phyloP scores from a whole-genome alignment of 169 alveolate species.

The Plasmodium adleri region DNA sequence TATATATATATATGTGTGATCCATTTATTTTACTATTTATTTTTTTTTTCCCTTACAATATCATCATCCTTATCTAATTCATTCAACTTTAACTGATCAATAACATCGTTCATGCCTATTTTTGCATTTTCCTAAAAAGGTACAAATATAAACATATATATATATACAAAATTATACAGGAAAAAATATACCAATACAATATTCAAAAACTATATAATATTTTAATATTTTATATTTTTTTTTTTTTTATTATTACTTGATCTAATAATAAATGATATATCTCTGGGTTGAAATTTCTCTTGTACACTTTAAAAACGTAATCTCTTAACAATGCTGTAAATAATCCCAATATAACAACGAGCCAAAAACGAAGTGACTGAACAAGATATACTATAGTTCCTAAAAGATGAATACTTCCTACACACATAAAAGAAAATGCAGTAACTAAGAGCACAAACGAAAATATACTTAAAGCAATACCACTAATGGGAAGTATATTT shows the following conservation, averaged over 20 bases:
- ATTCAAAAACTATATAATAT: background rate
- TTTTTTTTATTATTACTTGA: slow-evolving; percentile 4
- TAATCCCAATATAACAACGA: slow-evolving; percentile 48
- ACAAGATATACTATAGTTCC: slow-evolving; percentile 38
- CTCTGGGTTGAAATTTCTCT: slow-evolving; percentile 68
- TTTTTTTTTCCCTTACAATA: slow-evolving; percentile 7
- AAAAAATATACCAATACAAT: too few relatives aligned
- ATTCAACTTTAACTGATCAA: slow-evolving; percentile 14
- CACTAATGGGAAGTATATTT: slow-evolving; percentile 76
- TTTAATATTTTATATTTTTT: background rate
- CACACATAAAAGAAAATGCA: slow-evolving; percentile 56
- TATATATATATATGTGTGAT: background rate
- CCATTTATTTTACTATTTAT: slow-evolving; percentile 3
- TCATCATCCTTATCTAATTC: slow-evolving; percentile 10
- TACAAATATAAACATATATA: background rate
- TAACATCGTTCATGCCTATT: background rate
- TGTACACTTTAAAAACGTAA: slow-evolving; percentile 54
- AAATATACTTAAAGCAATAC: slow-evolving; percentile 78
- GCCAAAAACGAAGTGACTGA: slow-evolving; percentile 69
- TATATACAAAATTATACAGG: too few relatives aligned
- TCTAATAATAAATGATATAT: slow-evolving; percentile 60
- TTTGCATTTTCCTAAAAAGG: slow-evolving; percentile 23
- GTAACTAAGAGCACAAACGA: slow-evolving; percentile 58
- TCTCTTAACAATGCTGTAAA: slow-evolving; percentile 52
- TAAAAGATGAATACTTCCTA: slow-evolving; percentile 50